Evolutionary conservation across 2,329 filamentous ascomycete genomes (phyloP).

Genomic region (Fusarium ambrosium): DNA sequence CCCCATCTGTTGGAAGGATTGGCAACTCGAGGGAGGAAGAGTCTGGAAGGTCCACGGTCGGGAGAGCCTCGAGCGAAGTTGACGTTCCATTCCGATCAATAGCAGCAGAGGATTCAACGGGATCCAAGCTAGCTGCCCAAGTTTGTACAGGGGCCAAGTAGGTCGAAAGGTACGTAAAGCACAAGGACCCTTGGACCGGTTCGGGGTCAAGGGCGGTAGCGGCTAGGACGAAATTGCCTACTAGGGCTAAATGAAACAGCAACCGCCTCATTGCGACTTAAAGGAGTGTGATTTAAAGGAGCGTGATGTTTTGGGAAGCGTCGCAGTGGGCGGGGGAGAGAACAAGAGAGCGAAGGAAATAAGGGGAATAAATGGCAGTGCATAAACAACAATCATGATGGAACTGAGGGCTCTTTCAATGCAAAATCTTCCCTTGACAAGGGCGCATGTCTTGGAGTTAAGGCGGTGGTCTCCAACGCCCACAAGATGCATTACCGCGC

Average conservation of each 20-base stretch:
- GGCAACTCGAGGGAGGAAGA: background rate
- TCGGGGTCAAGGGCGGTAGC: background rate
- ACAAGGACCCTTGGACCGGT: background rate
- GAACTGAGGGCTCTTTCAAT: background rate
- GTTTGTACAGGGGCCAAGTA: background rate
- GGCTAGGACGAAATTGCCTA: background rate
- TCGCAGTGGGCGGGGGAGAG: background rate
- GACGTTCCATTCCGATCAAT: background rate
- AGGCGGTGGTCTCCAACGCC: background rate
- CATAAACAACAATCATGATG: background rate
- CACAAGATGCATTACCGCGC: background rate
- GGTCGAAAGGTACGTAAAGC: constrained; percentile 10
- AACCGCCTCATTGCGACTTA: background rate
- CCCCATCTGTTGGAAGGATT: background rate
- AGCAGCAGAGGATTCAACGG: background rate
- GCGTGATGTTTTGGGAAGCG: background rate
- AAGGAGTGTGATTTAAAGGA: background rate
- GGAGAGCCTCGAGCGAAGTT: background rate
- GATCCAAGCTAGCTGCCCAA: too few relatives aligned
- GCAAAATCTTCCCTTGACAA: background rate
- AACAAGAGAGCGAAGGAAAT: background rate
- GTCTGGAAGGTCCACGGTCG: too few relatives aligned
- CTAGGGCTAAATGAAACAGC: background rate
- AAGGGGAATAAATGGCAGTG: too few relatives aligned
- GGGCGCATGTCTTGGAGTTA: background rate